These are phyloP conservation scores for Hibiscus trionum DNA, from an alignment of 345 rosid species.

Conservation along the genomic window DNA sequence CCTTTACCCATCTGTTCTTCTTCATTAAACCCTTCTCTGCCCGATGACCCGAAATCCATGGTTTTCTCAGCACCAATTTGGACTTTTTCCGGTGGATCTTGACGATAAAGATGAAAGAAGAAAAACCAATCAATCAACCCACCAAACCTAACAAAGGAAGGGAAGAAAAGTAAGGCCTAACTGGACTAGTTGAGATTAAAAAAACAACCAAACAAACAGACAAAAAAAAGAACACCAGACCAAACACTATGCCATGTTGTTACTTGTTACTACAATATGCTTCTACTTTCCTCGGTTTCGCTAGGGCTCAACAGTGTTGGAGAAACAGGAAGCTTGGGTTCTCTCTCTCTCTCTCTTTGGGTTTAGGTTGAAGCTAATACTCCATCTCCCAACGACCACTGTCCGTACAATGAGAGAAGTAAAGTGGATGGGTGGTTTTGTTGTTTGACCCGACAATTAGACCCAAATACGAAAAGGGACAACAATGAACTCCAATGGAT, in stretches of 20 bases:
- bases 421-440: slow-evolving; percentile 15
- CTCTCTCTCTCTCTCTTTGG: too few relatives aligned
- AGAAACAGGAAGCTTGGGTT: background rate
- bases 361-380: background rate
- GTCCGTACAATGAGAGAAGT: slow-evolving; percentile 1
- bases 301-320: slow-evolving; percentile 10
- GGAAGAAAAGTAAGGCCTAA: background rate
- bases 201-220: background rate
- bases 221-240: background rate
- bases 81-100: background rate
- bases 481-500: slow-evolving; percentile 5
- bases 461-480: slow-evolving; percentile 5
- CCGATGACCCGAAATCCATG: slow-evolving; percentile 28
- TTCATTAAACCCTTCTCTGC: slow-evolving; percentile 14
- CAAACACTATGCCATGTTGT: slow-evolving; percentile 6
- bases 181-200: background rate
- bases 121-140: background rate
- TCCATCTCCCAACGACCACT: background rate
- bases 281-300: background rate
- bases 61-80: background rate
- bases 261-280: background rate
- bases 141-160: background rate
- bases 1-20: slow-evolving; percentile 24
- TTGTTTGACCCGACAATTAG: slow-evolving; percentile 15
- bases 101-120: background rate